phyloP scores from a whole-genome alignment of 305 asterid genomes.

The Rubia occidens region DNA sequence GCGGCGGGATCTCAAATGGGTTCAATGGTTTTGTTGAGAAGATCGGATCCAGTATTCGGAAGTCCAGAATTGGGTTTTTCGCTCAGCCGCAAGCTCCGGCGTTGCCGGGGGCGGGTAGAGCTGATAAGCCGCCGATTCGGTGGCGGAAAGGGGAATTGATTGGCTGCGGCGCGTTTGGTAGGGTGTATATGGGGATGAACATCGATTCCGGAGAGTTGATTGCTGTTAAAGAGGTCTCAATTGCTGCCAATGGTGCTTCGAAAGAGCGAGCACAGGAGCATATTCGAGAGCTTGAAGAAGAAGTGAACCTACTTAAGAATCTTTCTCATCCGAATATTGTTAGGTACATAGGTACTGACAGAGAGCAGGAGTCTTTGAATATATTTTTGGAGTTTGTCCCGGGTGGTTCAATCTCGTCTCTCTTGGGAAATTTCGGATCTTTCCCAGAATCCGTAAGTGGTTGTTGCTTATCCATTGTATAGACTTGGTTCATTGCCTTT shows the following conservation, averaged over 20 bases:
- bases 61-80: conserved; percentile 73
- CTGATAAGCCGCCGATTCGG: conserved; percentile 44
- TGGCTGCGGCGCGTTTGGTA: conserved; percentile 93
- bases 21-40: conserved; percentile 82
- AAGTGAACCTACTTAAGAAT: conserved; percentile 76
- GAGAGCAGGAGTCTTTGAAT: conserved; percentile 77
- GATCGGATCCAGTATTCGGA: conserved; percentile 74
- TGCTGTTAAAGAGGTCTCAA: conserved; percentile 96
- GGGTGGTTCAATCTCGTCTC: conserved; percentile 94
- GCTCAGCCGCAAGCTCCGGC: conserved; percentile 62
- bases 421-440: conserved; percentile 83
- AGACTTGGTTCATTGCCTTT: neutral
- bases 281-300: conserved; percentile 87
- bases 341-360: conserved; percentile 88
- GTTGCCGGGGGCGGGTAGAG: conserved; percentile 43
- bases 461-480: conserved; percentile 2
- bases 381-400: conserved; percentile 89
- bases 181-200: conserved; percentile 98
- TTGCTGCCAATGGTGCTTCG: conserved; percentile 62
- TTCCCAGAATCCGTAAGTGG: conserved; percentile 88
- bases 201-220: conserved; percentile 87
- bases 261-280: conserved; percentile 80
- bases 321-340: conserved; percentile 87
- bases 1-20: conserved; percentile 27
- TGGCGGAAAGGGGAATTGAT: conserved; percentile 95